Percentiles rank a stretch among this genome's conserved stretches.
These are phyloP conservation scores for Arthrobotrys entomopaga DNA, from an alignment of 2,329 filamentous ascomycete species.

Conservation along the genomic window DNA sequence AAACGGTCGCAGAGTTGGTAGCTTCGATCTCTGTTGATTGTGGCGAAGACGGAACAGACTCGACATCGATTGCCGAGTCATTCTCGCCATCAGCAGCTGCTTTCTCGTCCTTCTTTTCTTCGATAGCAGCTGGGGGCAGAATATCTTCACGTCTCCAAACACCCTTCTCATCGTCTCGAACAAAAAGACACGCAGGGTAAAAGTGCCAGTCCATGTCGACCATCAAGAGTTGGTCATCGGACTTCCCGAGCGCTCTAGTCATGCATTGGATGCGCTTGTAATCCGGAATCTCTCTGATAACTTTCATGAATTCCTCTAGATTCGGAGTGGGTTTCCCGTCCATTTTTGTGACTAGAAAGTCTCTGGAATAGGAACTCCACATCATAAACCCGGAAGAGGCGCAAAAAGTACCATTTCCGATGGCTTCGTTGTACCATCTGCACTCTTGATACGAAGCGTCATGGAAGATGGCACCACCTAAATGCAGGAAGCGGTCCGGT, in stretches of 20 bases:
- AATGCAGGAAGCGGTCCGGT: slow-evolving; percentile 59
- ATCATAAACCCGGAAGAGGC: slow-evolving; percentile 59
- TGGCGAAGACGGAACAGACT: slow-evolving; percentile 47
- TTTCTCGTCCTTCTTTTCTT: slow-evolving; percentile 47
- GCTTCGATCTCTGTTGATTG: slow-evolving; percentile 18
- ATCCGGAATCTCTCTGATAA: slow-evolving; percentile 58
- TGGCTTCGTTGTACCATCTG: slow-evolving; percentile 58
- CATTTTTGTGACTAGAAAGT: slow-evolving; percentile 59
- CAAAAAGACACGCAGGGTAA: slow-evolving; percentile 59
- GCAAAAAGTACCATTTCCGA: slow-evolving; percentile 59
- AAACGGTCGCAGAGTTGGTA: not conserved
- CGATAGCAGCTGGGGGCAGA: slow-evolving; percentile 49
- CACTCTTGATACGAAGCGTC: slow-evolving; percentile 59
- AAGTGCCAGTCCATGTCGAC: slow-evolving; percentile 59
- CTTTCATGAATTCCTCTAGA: slow-evolving; percentile 58
- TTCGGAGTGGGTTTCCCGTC: slow-evolving; percentile 59
- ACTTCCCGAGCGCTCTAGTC: slow-evolving; percentile 58
- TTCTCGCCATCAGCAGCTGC: slow-evolving; percentile 39
- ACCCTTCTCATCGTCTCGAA: slow-evolving; percentile 57
- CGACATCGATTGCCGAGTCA: slow-evolving; percentile 48
- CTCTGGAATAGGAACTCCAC: slow-evolving; percentile 58
- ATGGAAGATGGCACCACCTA: slow-evolving; percentile 59
- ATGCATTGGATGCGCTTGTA: slow-evolving; percentile 59
- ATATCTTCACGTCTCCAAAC: slow-evolving; percentile 58
- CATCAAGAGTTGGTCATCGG: slow-evolving; percentile 59